phyloP scores from a whole-genome alignment of 768 basidiomycete species.

The Boletellus emodensis region DNA sequence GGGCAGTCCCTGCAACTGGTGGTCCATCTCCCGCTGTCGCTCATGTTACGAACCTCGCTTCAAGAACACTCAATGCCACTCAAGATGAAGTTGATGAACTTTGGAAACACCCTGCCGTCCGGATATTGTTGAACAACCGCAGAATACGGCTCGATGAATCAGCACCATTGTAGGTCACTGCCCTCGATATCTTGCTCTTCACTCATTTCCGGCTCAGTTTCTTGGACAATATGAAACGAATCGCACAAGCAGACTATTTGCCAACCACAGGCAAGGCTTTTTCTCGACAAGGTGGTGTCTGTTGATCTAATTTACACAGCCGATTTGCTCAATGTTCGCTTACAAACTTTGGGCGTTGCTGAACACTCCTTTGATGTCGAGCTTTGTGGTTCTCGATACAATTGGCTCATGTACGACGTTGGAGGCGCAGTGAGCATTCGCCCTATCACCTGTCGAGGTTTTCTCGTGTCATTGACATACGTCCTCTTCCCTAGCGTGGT shows the following conservation, averaged over 20 bases:
- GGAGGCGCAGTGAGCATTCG: slow-evolving; percentile 65
- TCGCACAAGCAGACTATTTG: slow-evolving; percentile 64
- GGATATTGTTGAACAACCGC: slow-evolving; percentile 49
- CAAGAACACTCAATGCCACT: slow-evolving; percentile 47
- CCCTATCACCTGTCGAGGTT: neutral
- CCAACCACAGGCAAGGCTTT: slow-evolving; percentile 57
- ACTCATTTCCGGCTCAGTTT: slow-evolving; percentile 46
- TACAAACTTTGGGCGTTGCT: slow-evolving; percentile 76
- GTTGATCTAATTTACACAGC: slow-evolving; percentile 36
- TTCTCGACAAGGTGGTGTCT: neutral
- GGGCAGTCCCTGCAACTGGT: slow-evolving; percentile 35
- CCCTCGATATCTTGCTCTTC: neutral
- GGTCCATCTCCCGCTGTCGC: slow-evolving; percentile 29
- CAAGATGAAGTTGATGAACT: slow-evolving; percentile 55
- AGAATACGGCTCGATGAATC: slow-evolving; percentile 72
- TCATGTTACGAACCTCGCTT: slow-evolving; percentile 50
- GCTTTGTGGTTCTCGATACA: slow-evolving; percentile 57
- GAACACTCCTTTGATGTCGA: slow-evolving; percentile 72
- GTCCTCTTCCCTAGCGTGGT: slow-evolving; percentile 43
- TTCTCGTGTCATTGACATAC: slow-evolving; percentile 3
- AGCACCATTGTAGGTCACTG: slow-evolving; percentile 59
- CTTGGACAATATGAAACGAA: slow-evolving; percentile 58
- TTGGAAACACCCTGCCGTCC: slow-evolving; percentile 69
- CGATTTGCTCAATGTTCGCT: slow-evolving; percentile 73
- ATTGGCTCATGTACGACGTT: slow-evolving; percentile 81